A percentile compares a stretch with the other conserved stretches of the same genome.
Conservation (phyloP, 805 yeast species). For the Peterozyma xylosa region DNA sequence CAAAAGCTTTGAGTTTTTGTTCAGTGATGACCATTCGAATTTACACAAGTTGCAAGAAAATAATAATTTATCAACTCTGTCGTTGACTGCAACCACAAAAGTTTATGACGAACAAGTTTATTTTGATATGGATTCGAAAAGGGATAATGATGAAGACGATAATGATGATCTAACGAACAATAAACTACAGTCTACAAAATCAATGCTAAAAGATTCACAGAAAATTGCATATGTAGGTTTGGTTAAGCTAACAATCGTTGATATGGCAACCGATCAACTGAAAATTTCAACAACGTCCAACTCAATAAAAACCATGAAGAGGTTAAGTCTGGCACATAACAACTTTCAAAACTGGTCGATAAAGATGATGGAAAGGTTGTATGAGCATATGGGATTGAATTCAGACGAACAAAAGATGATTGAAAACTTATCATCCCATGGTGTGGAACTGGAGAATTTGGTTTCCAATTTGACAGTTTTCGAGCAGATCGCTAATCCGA, state of each 20-base stretch:
- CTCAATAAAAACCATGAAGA: constrained; percentile 45
- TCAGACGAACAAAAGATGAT: constrained; percentile 84
- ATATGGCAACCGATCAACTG: constrained; percentile 78
- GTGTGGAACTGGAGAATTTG: constrained; percentile 68
- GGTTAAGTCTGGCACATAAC: constrained; percentile 61
- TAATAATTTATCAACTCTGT: constrained; percentile 3
- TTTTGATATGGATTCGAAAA: constrained; percentile 8
- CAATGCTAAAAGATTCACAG: constrained; percentile 74
- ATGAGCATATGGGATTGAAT: constrained; percentile 70
- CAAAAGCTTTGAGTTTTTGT: constrained; percentile 44
- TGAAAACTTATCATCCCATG: constrained; percentile 77
- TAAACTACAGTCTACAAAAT: constrained; percentile 73
- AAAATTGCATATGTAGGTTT: constrained; percentile 89
- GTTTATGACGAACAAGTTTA: constrained; percentile 10
- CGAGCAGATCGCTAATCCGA: constrained; percentile 45
- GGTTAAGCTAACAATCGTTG: constrained; percentile 64
- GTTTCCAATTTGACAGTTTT: constrained; percentile 50
- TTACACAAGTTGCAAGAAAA: constrained; percentile 19
- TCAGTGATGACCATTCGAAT: constrained; percentile 22
- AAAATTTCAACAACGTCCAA: constrained; percentile 43
- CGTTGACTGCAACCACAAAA: constrained; percentile 6
- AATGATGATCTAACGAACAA: constrained; percentile 39
- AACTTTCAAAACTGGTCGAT: constrained; percentile 82
- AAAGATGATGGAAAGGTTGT: constrained; percentile 60
- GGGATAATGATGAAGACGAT: constrained; percentile 17